Evolutionary conservation across 805 yeast genomes (phyloP).

Genomic region (Kluyveromyces aestuarii): DNA sequence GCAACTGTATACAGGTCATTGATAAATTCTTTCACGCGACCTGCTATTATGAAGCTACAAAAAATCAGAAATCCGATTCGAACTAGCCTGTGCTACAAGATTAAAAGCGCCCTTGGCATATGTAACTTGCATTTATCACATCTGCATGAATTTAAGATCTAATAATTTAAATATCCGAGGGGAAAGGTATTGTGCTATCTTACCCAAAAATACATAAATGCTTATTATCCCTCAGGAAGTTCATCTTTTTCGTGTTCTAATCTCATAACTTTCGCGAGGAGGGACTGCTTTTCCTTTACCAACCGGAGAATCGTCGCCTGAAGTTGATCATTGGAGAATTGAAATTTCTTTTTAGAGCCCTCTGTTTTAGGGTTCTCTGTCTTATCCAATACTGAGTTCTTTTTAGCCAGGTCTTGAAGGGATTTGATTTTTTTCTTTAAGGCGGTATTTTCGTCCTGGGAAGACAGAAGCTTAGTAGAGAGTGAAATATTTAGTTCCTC

Average conservation of each 20-base stretch:
- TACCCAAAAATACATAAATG: too few relatives aligned
- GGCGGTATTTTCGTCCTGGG: background rate
- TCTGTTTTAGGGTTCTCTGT: background rate
- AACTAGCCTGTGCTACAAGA: background rate
- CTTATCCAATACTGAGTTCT: background rate
- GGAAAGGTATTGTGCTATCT: too few relatives aligned
- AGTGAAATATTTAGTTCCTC: background rate
- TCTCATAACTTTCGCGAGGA: background rate
- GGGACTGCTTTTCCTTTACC: background rate
- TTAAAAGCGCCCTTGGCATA: too few relatives aligned
- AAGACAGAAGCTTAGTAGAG: background rate
- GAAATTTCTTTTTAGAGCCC: background rate
- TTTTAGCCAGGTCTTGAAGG: background rate
- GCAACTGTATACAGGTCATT: constrained; percentile 46
- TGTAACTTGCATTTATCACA: too few relatives aligned
- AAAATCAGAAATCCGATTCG: constrained; percentile 10
- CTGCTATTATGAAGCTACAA: constrained; percentile 54
- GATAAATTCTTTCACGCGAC: constrained; percentile 54
- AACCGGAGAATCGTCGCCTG: background rate
- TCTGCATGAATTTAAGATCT: background rate
- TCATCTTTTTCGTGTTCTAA: background rate
- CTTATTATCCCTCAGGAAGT: background rate
- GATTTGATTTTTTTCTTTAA: background rate
- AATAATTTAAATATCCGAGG: background rate
- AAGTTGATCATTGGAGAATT: background rate